Base-by-base conservation (phyloP, 306 rosid species). In the Pterocarpus macrocarpus region DNA sequence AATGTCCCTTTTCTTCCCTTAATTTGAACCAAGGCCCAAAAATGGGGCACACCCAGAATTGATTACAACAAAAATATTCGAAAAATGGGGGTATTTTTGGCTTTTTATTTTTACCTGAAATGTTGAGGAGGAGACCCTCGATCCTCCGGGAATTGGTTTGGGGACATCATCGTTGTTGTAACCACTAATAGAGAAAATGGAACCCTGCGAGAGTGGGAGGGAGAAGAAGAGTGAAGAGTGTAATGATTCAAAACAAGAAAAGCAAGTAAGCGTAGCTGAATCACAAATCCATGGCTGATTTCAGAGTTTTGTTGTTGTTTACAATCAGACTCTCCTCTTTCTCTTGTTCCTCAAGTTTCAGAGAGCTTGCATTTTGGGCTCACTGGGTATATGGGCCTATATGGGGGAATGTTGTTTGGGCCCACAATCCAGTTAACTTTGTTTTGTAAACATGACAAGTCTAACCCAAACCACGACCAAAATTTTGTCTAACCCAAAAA, bases 131-230 rank as follows among this genome's bases (percentile, higher is more conserved):
- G 59, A 85, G 94, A 80, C 36, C 89, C 91, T 69, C 97, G 97
- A 88, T 88, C 98, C 76, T 91, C 96, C 16, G 97, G 83, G 50
- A 71, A 84, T 56, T 85, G 85, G 70, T 91, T 80, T 8, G 99
- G 91, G 52, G 98, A 82, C 97, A 94, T 93, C 99, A 93, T 93
- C 47, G 88, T 90, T 85, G 82, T 80, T 63, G 35, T 77, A 76
- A 77, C 38, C 43, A 30, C n/a, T 13, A 53, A 57, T 28, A 63
- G 45, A 62, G 52, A 56, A 2, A 70, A 53, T 13, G 63, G 43
- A 63, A 33, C 5, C 9, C 34, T 41, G 68, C 58, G 74, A 75
- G 15, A 52, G 69, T 4, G n/a, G 59, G 59, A 47, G 73, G 16
- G 32, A 11, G 38, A 39, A n/a, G 56, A 39, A 50, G n/a, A 52